Evolutionary conservation across 2,329 filamentous ascomycete genomes (phyloP).

Genomic region (Pseudogymnoascus sp.): DNA sequence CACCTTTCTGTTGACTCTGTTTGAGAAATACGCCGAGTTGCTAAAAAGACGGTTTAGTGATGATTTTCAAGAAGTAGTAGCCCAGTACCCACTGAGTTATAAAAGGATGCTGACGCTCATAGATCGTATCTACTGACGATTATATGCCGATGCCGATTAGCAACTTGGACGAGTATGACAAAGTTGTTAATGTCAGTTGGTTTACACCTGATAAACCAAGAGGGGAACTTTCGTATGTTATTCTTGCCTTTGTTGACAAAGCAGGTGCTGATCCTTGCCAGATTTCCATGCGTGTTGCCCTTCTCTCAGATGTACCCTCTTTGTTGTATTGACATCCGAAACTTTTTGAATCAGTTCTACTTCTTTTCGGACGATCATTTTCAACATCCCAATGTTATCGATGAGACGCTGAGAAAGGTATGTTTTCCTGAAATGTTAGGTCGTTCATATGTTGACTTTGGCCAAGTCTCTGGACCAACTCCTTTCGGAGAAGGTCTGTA

Average conservation of each 20-base stretch:
- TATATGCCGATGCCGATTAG: slow-evolving; percentile 99
- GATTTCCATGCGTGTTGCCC: slow-evolving; percentile 89
- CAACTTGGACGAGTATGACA: slow-evolving; percentile 83
- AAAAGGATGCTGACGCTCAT: slow-evolving; percentile 16
- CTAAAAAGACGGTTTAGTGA: slow-evolving; percentile 88
- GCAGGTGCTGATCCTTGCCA: slow-evolving; percentile 31
- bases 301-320: slow-evolving; percentile 99
- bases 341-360: slow-evolving; percentile 97
- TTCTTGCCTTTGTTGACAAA: background rate
- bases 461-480: slow-evolving; percentile 81
- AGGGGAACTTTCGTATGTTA: slow-evolving; percentile 65
- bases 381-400: slow-evolving; percentile 80
- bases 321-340: slow-evolving; percentile 95
- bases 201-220: slow-evolving; percentile 76
- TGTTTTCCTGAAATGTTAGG: slow-evolving; percentile 16
- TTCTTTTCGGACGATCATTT: slow-evolving; percentile 97
- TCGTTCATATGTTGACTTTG: slow-evolving; percentile 8
- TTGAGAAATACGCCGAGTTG: slow-evolving; percentile 88
- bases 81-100: background rate
- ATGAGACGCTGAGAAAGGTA: slow-evolving; percentile 79
- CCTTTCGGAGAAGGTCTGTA: slow-evolving; percentile 87
- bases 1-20: slow-evolving; percentile 77
- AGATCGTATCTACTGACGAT: slow-evolving; percentile 83
- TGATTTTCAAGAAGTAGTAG: slow-evolving; percentile 78
- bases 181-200: slow-evolving; percentile 94